phyloP scores from a whole-genome alignment of 805 yeast species.

The Teunomyces barrocoloradensis region DNA sequence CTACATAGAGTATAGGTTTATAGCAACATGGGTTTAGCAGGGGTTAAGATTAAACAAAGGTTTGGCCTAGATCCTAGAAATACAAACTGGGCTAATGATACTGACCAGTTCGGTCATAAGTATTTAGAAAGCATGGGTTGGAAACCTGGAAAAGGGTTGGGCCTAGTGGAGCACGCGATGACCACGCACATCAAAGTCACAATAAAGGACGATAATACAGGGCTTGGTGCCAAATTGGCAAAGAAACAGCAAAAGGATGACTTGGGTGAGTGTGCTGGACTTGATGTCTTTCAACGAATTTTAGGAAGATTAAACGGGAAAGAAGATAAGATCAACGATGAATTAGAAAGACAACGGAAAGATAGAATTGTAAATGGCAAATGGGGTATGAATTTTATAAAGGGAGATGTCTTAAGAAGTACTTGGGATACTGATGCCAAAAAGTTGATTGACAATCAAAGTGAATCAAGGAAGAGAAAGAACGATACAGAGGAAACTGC shows the following conservation, averaged over 20 bases:
- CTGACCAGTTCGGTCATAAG: conserved; percentile 80
- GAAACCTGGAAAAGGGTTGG: conserved; percentile 90
- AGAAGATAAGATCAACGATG: conserved; percentile 62
- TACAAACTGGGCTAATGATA: conserved; percentile 90
- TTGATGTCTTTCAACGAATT: conserved; percentile 89
- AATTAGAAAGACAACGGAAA: conserved; percentile 64
- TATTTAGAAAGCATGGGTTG: conserved; percentile 83
- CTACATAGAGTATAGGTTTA: background rate
- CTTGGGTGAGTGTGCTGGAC: conserved; percentile 81
- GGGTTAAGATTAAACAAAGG: conserved; percentile 72
- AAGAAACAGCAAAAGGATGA: conserved; percentile 61
- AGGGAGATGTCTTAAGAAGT: conserved; percentile 78
- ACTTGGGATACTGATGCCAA: conserved; percentile 71
- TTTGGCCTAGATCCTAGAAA: conserved; percentile 93
- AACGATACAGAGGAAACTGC: conserved; percentile 13
- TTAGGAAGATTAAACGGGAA: conserved; percentile 88
- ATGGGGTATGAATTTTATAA: conserved; percentile 85
- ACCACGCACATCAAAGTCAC: conserved; percentile 82
- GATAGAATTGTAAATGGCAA: conserved; percentile 76
- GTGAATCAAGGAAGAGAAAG: conserved; percentile 13
- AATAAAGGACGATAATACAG: conserved; percentile 77
- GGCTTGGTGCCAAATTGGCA: conserved; percentile 82
- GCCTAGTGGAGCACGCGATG: conserved; percentile 61
- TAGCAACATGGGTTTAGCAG: conserved; percentile 72
- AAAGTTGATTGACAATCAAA: conserved; percentile 12